These are phyloP conservation scores for Jaltomata sinuosa DNA, from an alignment of 257 asterid genomes.

Conservation along the genomic window DNA sequence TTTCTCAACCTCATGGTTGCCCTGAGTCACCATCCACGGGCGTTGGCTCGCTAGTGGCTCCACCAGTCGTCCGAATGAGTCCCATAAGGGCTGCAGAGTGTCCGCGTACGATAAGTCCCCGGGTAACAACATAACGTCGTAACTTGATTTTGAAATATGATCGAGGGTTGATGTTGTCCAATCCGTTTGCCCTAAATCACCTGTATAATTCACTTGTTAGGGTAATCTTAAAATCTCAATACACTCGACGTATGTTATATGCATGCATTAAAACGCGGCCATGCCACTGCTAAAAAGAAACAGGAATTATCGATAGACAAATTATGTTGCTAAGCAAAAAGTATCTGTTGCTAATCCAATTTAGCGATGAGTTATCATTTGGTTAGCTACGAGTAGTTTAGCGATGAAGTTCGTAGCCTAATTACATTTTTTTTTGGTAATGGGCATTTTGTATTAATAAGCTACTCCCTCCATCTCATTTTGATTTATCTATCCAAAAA, in stretches of 20 bases:
- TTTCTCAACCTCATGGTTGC: slow-evolving; percentile 77
- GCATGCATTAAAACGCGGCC: background rate
- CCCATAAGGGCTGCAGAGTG: slow-evolving; percentile 43
- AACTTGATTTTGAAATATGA: slow-evolving; percentile 41
- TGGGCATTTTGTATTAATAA: no score
- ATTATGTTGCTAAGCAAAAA: background rate
- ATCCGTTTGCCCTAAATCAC: slow-evolving; percentile 75
- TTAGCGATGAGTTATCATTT: no score
- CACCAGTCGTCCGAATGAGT: slow-evolving; percentile 61
- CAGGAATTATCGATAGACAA: background rate
- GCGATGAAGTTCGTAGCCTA: no score
- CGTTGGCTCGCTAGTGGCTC: slow-evolving; percentile 56
- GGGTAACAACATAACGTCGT: slow-evolving; percentile 53
- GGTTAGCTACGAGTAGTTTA: no score
- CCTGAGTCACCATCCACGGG: slow-evolving; percentile 95
- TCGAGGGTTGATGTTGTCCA: slow-evolving; percentile 64
- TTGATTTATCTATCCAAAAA: no score
- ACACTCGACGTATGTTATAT: background rate
- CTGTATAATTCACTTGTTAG: slow-evolving; percentile 16
- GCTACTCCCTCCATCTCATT: no score
- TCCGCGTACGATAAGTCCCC: slow-evolving; percentile 83
- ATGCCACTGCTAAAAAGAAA: background rate
- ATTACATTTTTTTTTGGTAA: no score
- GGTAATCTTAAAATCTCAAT: background rate
- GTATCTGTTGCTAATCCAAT: no score